Evolutionary conservation across 352 stramenopile species (phyloP), one percentile per base, ranked within the genome.

Genomic region (Globisporangium apiculatum): DNA sequence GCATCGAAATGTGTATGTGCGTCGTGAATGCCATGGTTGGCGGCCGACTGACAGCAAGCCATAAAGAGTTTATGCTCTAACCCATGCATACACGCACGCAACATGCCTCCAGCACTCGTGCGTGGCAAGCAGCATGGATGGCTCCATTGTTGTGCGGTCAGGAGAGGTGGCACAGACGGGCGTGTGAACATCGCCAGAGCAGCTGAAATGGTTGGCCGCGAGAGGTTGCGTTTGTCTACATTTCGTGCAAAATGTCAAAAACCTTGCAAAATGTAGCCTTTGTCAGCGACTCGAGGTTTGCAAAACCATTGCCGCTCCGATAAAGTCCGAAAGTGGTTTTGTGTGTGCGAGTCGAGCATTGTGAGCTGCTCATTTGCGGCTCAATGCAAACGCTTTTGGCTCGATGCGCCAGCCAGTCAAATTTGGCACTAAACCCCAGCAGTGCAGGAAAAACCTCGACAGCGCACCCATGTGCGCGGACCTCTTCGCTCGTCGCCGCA

Each of bases 341-440:
- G 5, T 5, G 45, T n/a, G 10, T 24, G 14, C 5, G 1, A 24
- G 7, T 18, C 45, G 0, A 49, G 14, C 5, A 15, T 24, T 24
- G n/a, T 31, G 14, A 17, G 2, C 5, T 2, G 3, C 8, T 4
- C 18, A 15, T 24, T 17, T 24, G 45, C 45, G 18, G 15, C n/a
- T 5, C 14, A 6, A 15, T 49, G 3, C 45, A 49, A 49, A 24
- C 3, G 10, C 1, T 49, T 49, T 18, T 49, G 45, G 18, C 45
- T 49, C 14, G 12, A 17, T 49, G 45, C 45, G 45, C 24, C 45
- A 49, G 45, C 55, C 55, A 60, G 47, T 60, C 55, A 54, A 60
- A 55, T 60, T 10, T 4, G 5, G 11, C 11, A 50, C 31, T 49
- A 49, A 57, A 50, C 52, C 52, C 49, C 40, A 48, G 6, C 7